Base-by-base conservation (phyloP, 179 eudicot species). In the Corrigiola litoralis region DNA sequence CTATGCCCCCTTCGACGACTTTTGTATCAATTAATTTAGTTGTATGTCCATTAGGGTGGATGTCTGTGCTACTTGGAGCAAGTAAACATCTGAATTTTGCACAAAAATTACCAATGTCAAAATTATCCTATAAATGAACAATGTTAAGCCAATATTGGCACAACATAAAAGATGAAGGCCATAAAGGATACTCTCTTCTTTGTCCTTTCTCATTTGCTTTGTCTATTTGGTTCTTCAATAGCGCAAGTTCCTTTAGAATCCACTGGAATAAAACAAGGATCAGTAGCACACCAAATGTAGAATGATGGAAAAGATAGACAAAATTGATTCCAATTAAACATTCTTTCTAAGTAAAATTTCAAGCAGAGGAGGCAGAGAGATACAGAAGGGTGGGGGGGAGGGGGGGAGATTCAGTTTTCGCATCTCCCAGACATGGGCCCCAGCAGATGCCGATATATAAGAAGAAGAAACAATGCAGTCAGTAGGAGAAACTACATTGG, bases 151-250 rank as follows among this genome's bases (percentile, higher is more conserved):
- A 23, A 34, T 38, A 58, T 5, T 38, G 34, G 38, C 51, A 66
- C 27, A 37, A 57, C 23, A 65, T 16, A 38, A 12, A 61, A 5
- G 38, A 52, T 28, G 29, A 24, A 46, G n/a, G 55, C 49, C 45
- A 65, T 7, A 70, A 70, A 75, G 79, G 79, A 75, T 75, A 75
- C 28, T 75, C 58, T 70, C 72, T 67, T 75, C 72, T 75, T 27
- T 46, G 21, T 42, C 79, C 79, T 38, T 63, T 75, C 72, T 75
- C 79, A 65, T 70, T 75, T 37, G 79, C 75, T 41, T 14, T 70
- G 64, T 75, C 79, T 23, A 75, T 75, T 21, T 20, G 63, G 59
- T 65, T 75, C 68, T 75, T 75, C 68, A 75, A 44, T 48, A 50
- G 14, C 13, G 71, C 68, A 32, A 50, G 31, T 61, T 75, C 79